Base-by-base conservation (phyloP, 2,329 filamentous ascomycete genomes). In the Epichloe glyceriae region DNA sequence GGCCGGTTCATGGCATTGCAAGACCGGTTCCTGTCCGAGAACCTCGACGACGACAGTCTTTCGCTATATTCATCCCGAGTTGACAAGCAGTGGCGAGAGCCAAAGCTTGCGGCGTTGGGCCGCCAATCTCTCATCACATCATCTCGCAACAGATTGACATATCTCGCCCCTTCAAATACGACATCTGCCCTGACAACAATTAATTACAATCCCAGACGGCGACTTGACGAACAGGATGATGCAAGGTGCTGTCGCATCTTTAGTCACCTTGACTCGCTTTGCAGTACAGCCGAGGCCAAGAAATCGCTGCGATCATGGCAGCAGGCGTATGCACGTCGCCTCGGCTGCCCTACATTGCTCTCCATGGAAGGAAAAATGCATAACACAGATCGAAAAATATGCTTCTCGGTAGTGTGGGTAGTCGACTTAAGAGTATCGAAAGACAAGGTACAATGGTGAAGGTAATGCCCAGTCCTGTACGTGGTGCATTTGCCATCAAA, bases 1-100 rank as follows among this genome's bases (percentile, higher is more conserved):
- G 82, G 82, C 17, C 76, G 82, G 39, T 82, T 83, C 59, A 66
- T 73, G 47, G 66, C 76, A 2, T 63, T 83, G 0, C 70, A 75
- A 47, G 80, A 84, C 62, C 72, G 70, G 17, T 62, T 63, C 15
- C 52, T 60, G 3, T 39, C 60, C 3, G 65, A 68, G 35, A 60
- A 58, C 2, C 59, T 63, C 17, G 52, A 52, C 2, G 53, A 54
- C 26, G 52, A 54, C 20, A 35, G 50, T 10, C 20, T 8, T 39
- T 47, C 17, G 14, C 47, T 37, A 14, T 37, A 19, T 47, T 41
- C 47, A 6, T 42, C 19, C 14, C 15, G 41, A 5, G 26, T 19
- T 15, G 30, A 44, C 15, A 34, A 20, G 14, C 37, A 22, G 39
- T 38, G 46, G 42, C 46, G 41, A 5, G 30, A 30, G 12, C 17